Evolutionary conservation across 2,329 filamentous ascomycete genomes (phyloP), one percentile per base, ranked within the genome.

Genomic region (Nemania sp.): DNA sequence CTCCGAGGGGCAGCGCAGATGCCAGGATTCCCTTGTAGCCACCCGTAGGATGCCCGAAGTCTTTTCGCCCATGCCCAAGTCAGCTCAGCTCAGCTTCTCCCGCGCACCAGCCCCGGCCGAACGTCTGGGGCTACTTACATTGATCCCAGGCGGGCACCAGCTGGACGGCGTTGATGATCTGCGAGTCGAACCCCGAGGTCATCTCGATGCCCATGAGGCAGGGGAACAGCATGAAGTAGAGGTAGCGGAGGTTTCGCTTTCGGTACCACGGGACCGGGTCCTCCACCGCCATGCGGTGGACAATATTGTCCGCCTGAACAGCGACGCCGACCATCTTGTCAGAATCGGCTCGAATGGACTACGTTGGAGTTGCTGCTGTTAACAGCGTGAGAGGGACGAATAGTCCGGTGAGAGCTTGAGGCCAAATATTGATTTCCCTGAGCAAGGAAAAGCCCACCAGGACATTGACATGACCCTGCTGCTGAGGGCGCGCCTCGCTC

Each of bases 131-230:
- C 15, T 43, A 69, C 75, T 66, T 65, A 76, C 75, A 77, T 0
- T 65, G 11, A 18, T 66, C 67, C 74, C 75, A 77, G 1, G 71
- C 70, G 1, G 75, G 74, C 2, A 77, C 71, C 3, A 77, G 63
- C 63, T 77, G 75, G 2, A 76, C 74, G 21, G 75, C 69, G 58
- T 77, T 77, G 66, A 77, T 77, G 56, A 77, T 77, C 65, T 77
- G 75, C 11, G 75, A 77, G 66, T 77, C 84, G 65, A 86, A 87
- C 0, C 84, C 83, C 3, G 82, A 84, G 0, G 83, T 86, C 68
- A 84, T 84, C 73, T 87, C 83, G 48, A 87, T 84, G 40, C 83
- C 83, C 71, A 86, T 82, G 69, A 81, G 81, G 39, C 81, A 83
- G 12, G 83, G 82, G 52, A 87, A 82, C 49, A 87, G 74, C 62